Percentiles rank a stretch among this genome's conserved stretches.
These are phyloP conservation scores for Amphichorda felina DNA, from an alignment of 2,329 filamentous ascomycete species.

Conservation along the genomic window DNA sequence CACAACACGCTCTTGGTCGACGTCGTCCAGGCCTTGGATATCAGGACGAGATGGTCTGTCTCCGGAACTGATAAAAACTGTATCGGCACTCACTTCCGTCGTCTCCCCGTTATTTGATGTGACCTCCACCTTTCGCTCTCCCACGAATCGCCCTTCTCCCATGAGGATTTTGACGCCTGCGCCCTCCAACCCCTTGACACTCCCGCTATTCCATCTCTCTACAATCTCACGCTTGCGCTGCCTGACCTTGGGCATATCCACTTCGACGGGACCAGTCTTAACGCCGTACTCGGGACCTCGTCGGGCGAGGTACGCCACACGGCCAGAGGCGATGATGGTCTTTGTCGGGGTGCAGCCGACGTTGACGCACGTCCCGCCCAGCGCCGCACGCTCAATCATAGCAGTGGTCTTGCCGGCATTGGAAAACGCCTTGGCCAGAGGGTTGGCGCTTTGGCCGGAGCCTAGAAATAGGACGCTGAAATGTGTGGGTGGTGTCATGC, in stretches of 20 bases:
- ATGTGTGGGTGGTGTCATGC: conserved; percentile 2
- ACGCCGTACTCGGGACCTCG: conserved; percentile 34
- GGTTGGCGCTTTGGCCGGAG: conserved; percentile 39
- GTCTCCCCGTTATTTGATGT: conserved; percentile 13
- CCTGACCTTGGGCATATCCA: conserved; percentile 36
- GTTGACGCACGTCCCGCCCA: conserved; percentile 43
- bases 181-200: conserved; percentile 25
- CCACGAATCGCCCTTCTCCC: conserved; percentile 31
- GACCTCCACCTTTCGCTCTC: conserved; percentile 23
- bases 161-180: conserved; percentile 31
- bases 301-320: conserved; percentile 31
- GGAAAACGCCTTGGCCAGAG: conserved; percentile 33
- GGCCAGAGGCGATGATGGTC: conserved; percentile 41
- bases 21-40: conserved; percentile 21
- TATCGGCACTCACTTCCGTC: conserved; percentile 21
- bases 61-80: conserved; percentile 34
- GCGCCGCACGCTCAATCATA: conserved; percentile 32
- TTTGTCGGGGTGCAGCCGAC: conserved; percentile 46
- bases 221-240: conserved; percentile 43
- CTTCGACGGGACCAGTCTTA: conserved; percentile 15
- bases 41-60: conserved; percentile 26
- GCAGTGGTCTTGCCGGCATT: conserved; percentile 29
- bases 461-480: conserved; percentile 31
- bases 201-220: conserved; percentile 32
- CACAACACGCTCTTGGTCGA: conserved; percentile 23